Evolutionary conservation across 768 basidiomycete genomes (phyloP), one percentile per base, ranked within the genome.

Genomic region (Suillus brevipes): DNA sequence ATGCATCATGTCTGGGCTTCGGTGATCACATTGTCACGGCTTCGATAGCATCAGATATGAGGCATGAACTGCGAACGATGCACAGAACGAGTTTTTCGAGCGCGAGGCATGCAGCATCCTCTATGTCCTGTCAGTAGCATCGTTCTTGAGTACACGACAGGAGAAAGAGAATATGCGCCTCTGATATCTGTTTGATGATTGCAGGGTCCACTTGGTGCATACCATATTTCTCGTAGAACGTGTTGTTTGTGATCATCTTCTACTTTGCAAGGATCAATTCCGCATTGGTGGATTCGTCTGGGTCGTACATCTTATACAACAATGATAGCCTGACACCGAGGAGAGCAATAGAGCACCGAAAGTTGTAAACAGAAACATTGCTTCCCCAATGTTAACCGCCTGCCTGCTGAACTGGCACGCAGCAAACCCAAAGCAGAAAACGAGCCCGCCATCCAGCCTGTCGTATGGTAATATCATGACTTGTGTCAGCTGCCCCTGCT

Each of bases 1-100:
- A 74, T 0, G 91, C 91, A n/a, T n/a, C n/a, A n/a, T n/a, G n/a
- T n/a, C 85, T 87, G 0, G 90, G 90, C 68, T 92, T 94, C 64
- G 85, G 84, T 23, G 88, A 81, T 0, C 83, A 78, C 4, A 86
- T 83, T 3, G 83, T 84, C 3, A 89, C 79, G 2, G 74, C 68
- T 18, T 77, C 72, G 0, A 86, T 70, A 4, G 63, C 64, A 13
- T 72, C 75, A 10, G 78, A 77, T 1, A 70, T 63, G 1, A 75
- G 65, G 59, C 79, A 80, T 2, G 82, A 76, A 16, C 77, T 73
- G 10, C 76, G 76, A 3, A 85, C 78, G 53, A 87, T 75, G 34
- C 81, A 71, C 62, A 83, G 73, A 8, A 82, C 84, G 61, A 89
- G 82, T 64, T 85, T 82, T 72, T 91, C 89, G 31, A 89, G 79